These are phyloP conservation scores for Chlamydomonas applanata DNA, from an alignment of 139 green algal species.

Conservation along the genomic window DNA sequence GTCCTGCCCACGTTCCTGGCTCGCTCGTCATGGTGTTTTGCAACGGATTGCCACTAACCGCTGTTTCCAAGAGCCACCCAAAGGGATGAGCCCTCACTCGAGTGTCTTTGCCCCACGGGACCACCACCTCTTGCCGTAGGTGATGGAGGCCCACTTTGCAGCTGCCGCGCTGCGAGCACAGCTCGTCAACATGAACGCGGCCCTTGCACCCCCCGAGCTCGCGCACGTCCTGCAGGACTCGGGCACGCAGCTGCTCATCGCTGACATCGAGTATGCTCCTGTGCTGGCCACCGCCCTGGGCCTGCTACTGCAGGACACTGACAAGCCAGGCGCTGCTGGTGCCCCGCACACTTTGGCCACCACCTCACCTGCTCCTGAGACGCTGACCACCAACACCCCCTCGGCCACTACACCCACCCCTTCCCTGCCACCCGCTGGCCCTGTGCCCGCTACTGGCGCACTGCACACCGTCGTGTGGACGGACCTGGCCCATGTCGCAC, in stretches of 20 bases:
- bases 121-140: too few relatives aligned
- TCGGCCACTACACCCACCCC: background rate
- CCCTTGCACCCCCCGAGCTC: conserved; percentile 69
- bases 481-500: background rate
- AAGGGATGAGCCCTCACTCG: too few relatives aligned
- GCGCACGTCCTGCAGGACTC: conserved; percentile 67
- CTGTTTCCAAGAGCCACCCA: too few relatives aligned
- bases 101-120: too few relatives aligned
- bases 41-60: too few relatives aligned
- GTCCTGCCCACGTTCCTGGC: too few relatives aligned
- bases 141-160: conserved; percentile 74
- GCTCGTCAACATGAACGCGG: conserved; percentile 82
- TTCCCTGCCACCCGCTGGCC: too few relatives aligned
- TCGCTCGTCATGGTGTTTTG: too few relatives aligned
- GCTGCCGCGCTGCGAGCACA: conserved; percentile 64
- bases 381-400: background rate
- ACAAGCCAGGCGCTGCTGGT: too few relatives aligned
- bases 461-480: conserved; percentile 23
- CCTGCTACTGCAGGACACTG: background rate
- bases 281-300: conserved; percentile 22
- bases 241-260: conserved; percentile 32
- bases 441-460: too few relatives aligned
- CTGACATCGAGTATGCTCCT: conserved; percentile 36
- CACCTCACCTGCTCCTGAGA: too few relatives aligned
- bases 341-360: too few relatives aligned